Base-by-base conservation (phyloP, 2,329 filamentous ascomycete species). In the Phyllosticta capitalensis region DNA sequence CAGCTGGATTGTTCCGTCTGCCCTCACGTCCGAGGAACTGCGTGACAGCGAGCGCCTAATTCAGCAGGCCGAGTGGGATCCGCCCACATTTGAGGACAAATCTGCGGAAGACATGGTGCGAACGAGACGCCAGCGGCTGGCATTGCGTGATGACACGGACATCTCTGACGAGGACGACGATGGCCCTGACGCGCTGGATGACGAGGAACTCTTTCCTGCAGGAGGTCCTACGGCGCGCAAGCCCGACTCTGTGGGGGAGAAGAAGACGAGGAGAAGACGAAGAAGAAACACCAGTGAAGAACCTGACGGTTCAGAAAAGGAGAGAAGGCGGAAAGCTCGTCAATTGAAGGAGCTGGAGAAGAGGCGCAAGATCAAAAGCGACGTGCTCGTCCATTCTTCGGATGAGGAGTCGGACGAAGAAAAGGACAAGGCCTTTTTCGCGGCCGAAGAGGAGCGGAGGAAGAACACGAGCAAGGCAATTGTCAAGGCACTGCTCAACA, bases 341-440 rank as follows among this genome's bases (percentile, higher is more conserved):
- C 80, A 83, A 58, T 79, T 85, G 56, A 87, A 83, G 64, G 86
- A 95, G 64, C 76, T 83, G n/a, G 90, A 92, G 67, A 91, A 91
- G 73, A 81, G 84, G 54, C 78, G 79, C 30, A 88, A 87, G 69
- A 88, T 94, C 75, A 97, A 96, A 78, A 95, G 89, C 67, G 85
- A 86, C 22, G 74, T 92, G 48, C 92, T 85, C 67, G 88, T 99
- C 55, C 83, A 87, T 61, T 85, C 87, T 45, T 90, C 88, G 65
- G 94, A 97, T 69, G 94, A 97, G 57, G 91, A 96, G 65, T 86
- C 82, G n/a, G 90, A 96, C 67, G 84, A 82, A 33, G 90, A 91
- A 53, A 82, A 83, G 60, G 83, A 89, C 72, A 77, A 70, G 21
- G 84, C 82, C 20, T 96, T 96, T 74, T 96, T 92, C 72, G 84